Base-by-base conservation (phyloP, 2,329 filamentous ascomycete genomes). In the Sclerotinia trifoliorum region DNA sequence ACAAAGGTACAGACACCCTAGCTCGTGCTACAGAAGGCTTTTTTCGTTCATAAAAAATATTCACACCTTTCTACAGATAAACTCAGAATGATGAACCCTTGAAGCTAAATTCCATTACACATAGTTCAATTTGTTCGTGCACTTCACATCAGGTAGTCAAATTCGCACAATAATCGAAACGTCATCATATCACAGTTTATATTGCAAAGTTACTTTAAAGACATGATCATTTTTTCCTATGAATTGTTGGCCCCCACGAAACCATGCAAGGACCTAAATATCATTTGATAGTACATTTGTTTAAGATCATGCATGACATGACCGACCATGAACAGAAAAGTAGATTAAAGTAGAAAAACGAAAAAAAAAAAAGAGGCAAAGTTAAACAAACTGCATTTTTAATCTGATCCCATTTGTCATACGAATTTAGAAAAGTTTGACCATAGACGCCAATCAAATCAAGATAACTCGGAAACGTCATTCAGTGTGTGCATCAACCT, bases 401-500 rank as follows among this genome's bases (percentile, higher is more conserved):
- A 24, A 29, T 48, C 32, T 32, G 32, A 56, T 17, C 49, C 32
- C 48, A 49, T 29, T 58, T 42, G 42, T 66, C 56, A 35, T 60
- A 49, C 19, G 44, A 61, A 61, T 49, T 49, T 48, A 26, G 48
- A 55, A 55, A 26, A 39, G 29, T 29, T 67, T 61, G 57, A 61
- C 65, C 42, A 39, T 48, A 24, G 65, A 67, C 65, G 57, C 49
- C 65, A 52, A 42, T 63, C 60, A 32, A 67, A 63, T 54, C 15
- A 54, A 48, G 21, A 67, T 44, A 54, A 32, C 24, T 46, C 15
- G 49, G 15, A 39, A 63, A 63, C 24, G 17, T 63, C 35, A 52
- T 63, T 39, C 49, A 61, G 39, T 17, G 57, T 56, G 46, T 63
- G 65, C 48, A 63, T 63, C 24, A 55, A 52, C 65, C 65, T 67